phyloP scores from a whole-genome alignment of 2,329 filamentous ascomycete genomes.

The Sphaerulina vaccinii region DNA sequence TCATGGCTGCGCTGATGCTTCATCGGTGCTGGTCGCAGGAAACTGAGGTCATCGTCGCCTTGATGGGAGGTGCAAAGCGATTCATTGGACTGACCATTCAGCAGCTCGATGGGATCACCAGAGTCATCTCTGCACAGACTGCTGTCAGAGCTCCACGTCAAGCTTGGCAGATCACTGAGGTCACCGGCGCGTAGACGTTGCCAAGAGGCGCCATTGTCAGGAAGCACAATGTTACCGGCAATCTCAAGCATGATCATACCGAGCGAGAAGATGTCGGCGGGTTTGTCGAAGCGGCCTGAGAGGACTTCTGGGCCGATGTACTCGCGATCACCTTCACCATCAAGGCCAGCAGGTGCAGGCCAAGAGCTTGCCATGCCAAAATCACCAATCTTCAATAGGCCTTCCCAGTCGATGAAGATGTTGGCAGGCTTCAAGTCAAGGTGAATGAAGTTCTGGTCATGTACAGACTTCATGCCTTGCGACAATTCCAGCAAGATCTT shows the following conservation, averaged over 20 bases:
- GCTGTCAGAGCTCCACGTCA: slow-evolving; percentile 76
- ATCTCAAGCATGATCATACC: slow-evolving; percentile 94
- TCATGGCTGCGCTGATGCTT: slow-evolving; percentile 46
- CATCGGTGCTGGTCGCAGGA: slow-evolving; percentile 35
- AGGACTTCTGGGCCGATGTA: slow-evolving; percentile 96
- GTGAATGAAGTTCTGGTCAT: slow-evolving; percentile 82
- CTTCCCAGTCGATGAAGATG: slow-evolving; percentile 77
- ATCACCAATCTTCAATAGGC: slow-evolving; percentile 79
- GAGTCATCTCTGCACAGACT: slow-evolving; percentile 69
- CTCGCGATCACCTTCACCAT: slow-evolving; percentile 91
- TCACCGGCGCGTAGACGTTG: slow-evolving; percentile 85
- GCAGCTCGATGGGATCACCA: slow-evolving; percentile 56
- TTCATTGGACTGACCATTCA: slow-evolving; percentile 33
- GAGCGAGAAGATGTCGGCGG: slow-evolving; percentile 89
- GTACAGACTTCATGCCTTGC: slow-evolving; percentile 85
- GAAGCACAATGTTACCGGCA: slow-evolving; percentile 88
- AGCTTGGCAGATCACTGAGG: slow-evolving; percentile 80
- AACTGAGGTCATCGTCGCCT: slow-evolving; percentile 42
- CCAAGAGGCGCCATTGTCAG: slow-evolving; percentile 90
- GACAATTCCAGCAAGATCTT: slow-evolving; percentile 85
- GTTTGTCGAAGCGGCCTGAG: slow-evolving; percentile 80
- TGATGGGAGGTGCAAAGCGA: slow-evolving; percentile 29
- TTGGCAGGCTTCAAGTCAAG: slow-evolving; percentile 85
- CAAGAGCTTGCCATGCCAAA: slow-evolving; percentile 79
- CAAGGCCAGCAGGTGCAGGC: slow-evolving; percentile 73